phyloP scores from a whole-genome alignment of 2,329 filamentous ascomycete species.

The Coniochaeta prunicola region DNA sequence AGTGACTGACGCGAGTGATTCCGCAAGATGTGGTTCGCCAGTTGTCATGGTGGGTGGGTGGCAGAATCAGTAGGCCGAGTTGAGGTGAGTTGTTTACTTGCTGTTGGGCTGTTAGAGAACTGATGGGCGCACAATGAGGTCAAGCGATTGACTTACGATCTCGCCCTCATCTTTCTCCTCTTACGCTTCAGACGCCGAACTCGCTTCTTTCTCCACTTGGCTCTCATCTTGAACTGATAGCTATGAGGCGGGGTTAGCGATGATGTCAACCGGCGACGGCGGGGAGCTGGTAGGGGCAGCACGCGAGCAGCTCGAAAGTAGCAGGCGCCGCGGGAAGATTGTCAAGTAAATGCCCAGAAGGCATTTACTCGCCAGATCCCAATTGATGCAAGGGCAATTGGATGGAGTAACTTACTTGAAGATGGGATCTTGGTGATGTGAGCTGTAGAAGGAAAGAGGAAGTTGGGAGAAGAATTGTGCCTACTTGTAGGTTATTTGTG shows the following conservation, averaged over 20 bases:
- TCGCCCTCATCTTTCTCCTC: slow-evolving; percentile 99
- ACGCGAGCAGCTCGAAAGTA: not conserved
- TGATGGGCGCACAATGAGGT: slow-evolving; percentile 5
- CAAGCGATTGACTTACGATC: slow-evolving; percentile 65
- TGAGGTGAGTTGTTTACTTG: slow-evolving; percentile 63
- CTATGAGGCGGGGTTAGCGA: slow-evolving; percentile 15
- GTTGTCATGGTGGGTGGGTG: slow-evolving; percentile 19
- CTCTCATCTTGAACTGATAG: slow-evolving; percentile 65
- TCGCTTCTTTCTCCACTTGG: slow-evolving; percentile 99
- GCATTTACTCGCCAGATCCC: not conserved
- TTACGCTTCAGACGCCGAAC: slow-evolving; percentile 98
- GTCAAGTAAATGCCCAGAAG: not conserved
- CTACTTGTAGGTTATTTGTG: slow-evolving; percentile 2
- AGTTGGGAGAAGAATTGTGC: slow-evolving; percentile 1
- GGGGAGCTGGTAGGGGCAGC: not conserved
- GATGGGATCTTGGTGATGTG: not conserved
- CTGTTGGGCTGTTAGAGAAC: slow-evolving; percentile 33
- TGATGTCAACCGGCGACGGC: not conserved
- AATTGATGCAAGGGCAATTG: not conserved
- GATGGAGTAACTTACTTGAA: not conserved
- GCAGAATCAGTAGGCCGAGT: slow-evolving; percentile 44
- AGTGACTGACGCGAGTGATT: not conserved
- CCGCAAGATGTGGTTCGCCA: slow-evolving; percentile 15
- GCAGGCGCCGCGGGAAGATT: not conserved
- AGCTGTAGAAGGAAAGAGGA: slow-evolving; percentile 1